Evolutionary conservation across 2,329 filamentous ascomycete species (phyloP), one percentile per base, ranked within the genome.

Genomic region (Phaeosphaeria sp.): DNA sequence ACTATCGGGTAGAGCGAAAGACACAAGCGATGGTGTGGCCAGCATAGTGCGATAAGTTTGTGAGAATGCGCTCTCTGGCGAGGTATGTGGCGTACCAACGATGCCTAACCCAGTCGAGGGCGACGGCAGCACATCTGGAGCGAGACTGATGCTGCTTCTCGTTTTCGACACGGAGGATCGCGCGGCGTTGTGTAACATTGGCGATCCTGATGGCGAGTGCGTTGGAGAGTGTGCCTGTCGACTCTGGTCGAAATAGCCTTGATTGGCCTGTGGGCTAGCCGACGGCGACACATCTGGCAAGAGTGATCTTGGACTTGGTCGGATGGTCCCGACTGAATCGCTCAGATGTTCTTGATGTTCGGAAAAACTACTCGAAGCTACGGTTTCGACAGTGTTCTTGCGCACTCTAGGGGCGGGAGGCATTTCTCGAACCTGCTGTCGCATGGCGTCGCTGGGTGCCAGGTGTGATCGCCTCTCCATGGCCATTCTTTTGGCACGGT

Each of bases 361-460:
- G 6, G 65, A 60, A 20, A 68, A 67, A 22, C 59, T 56, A 2
- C 51, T 67, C 2, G 65, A 68, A 36, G 63, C 57, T 2, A 73
- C 64, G 2, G 65, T 69, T 4, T 70, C 66, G 17, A 74, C 59
- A 0, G 69, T 74, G 20, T 68, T 72, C 25, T 66, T 69, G 24
- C 73, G 65, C 17, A 45, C 46, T 2, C 40, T 20, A 24, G 72
- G 71, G 13, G 68, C 60, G 13, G 55, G 64, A 11, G 69, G 68
- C 56, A 74, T 64, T 39, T 63, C 64, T 47, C 55, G 59, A 15
- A 75, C 56, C 46, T 72, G 65, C 47, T 65, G 63, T n/a, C 67
- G 64, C 33, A 72, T 63, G 8, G 71, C 67, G 51, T 73, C 68
- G 45, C 68, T 73, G 6, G 71, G 72, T 2, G 61, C 61, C n/a